Evolutionary conservation across 176 grass and related monocot genomes (phyloP), one percentile per base, ranked within the genome.

Genomic region (Lolium rigidum): DNA sequence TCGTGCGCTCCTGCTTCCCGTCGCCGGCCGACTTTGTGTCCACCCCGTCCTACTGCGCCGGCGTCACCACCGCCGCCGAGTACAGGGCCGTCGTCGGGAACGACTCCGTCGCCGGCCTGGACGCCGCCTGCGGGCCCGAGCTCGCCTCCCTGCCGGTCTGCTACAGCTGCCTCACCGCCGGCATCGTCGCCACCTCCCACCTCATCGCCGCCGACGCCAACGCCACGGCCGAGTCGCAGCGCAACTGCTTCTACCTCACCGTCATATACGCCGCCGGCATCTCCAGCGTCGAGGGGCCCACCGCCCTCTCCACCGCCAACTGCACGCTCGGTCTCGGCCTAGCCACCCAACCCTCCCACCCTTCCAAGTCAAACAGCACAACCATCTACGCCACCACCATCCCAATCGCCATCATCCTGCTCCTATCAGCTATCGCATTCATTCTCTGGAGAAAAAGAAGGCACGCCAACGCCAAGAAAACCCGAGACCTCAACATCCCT

Each of bases 191-290:
- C 84, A 39, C 86, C 28, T 52, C 82, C 51, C 85, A 20, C 48
- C 94, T 99, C 72, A 89, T 87, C 46, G 48, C 78, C 58, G 80
- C 90, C 59, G 55, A 10, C 88, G 63, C 78, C 78, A 94, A 94
- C 83, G 39, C 5, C 0, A 80, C 90, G 14, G 70, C 82, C 63
- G 60, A 82, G 7, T 60, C 88, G 16, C 67, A 4, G 3, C 6
- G 15, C 3, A 84, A 84, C 20, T 99, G 97, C 86, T 99, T 99
- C 84, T 90, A 90, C 82, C 64, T 96, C 64, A 77, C 88, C 37
- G 82, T 94, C 56, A 24, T 88, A 15, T 99, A 99, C 77, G 94
- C 97, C 37, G 86, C 90, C 28, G 90, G 90, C 79, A 35, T 99
- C 74, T 84, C 80, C 85, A 96, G 88, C 70, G 3, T 22, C 2